These are phyloP conservation scores for Rhodotorula paludigena DNA, from an alignment of 768 basidiomycete species.

Conservation along the genomic window DNA sequence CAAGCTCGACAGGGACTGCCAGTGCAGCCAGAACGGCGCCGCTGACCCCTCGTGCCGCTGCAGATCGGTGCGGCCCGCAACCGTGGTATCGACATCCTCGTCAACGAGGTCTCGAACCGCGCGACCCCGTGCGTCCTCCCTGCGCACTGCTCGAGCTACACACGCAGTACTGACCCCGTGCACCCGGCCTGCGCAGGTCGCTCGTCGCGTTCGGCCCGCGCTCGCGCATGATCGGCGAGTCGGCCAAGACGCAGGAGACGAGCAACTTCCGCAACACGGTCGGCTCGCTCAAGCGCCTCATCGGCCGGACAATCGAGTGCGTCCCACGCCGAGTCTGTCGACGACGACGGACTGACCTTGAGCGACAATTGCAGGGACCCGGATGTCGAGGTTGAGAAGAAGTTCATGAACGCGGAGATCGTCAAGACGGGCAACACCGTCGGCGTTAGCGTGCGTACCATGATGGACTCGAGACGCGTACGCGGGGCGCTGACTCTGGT, in stretches of 20 bases:
- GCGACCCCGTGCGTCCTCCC: conserved; percentile 70
- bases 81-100: conserved; percentile 91
- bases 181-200: too few species aligned
- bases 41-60: not conserved
- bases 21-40: not conserved
- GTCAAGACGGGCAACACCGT: conserved; percentile 77
- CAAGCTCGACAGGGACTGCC: not conserved
- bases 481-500: not conserved
- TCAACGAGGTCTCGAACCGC: conserved; percentile 96
- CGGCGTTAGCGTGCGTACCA: conserved; percentile 68
- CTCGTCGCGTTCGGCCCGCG: conserved; percentile 89
- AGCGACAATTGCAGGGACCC: conserved; percentile 55
- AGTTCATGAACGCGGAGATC: conserved; percentile 80
- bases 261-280: conserved; percentile 98
- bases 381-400: conserved; percentile 81
- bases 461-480: not conserved
- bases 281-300: conserved; percentile 82
- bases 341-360: not conserved
- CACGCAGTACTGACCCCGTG: not conserved
- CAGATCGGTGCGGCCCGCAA: conserved; percentile 43
- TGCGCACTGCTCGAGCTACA: not conserved
- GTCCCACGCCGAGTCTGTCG: not conserved
- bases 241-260: conserved; percentile 95
- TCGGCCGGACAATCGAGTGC: conserved; percentile 64
- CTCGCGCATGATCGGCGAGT: conserved; percentile 84